Evolutionary conservation across 2,329 filamentous ascomycete genomes (phyloP).

Genomic region (Sporothrix brunneoviolacea): DNA sequence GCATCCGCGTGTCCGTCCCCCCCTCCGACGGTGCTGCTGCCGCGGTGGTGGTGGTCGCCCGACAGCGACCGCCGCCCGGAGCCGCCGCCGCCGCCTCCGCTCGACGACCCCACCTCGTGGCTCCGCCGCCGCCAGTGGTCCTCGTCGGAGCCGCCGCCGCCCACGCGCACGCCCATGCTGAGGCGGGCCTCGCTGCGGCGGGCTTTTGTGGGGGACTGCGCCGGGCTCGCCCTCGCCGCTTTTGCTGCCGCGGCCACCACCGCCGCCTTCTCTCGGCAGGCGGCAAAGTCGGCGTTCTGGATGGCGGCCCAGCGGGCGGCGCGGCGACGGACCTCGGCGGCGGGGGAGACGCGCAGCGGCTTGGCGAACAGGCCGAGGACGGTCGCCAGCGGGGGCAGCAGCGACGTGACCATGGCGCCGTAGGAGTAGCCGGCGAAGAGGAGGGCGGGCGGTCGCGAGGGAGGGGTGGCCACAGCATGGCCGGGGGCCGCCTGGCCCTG

Average conservation of each 20-base stretch:
- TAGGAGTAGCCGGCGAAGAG: constrained; percentile 79
- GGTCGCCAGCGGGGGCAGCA: constrained; percentile 56
- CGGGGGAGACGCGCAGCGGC: constrained; percentile 47
- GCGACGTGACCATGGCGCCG: constrained; percentile 72
- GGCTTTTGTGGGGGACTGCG: not conserved
- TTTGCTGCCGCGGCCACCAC: constrained; percentile 19
- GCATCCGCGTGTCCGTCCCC: constrained; percentile 31
- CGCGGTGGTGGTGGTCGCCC: not conserved
- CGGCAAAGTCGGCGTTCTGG: constrained; percentile 43
- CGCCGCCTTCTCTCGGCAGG: constrained; percentile 25
- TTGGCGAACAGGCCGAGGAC: constrained; percentile 55
- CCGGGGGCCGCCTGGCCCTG: not conserved
- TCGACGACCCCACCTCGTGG: constrained; percentile 8
- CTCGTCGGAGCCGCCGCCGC: constrained; percentile 39
- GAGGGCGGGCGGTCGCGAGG: constrained; percentile 28
- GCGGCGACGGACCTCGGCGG: constrained; percentile 62
- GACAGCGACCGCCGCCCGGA: constrained; percentile 18
- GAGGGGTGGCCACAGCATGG: constrained; percentile 2
- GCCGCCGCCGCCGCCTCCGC: not conserved
- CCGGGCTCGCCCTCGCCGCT: constrained; percentile 12
- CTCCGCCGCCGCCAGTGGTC: constrained; percentile 7
- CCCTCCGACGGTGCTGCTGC: not conserved
- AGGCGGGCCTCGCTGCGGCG: constrained; percentile 18
- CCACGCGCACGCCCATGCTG: constrained; percentile 39
- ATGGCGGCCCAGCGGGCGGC: constrained; percentile 62